Conservation (phyloP, 202 grass and related monocot genomes). For the Zoysia matrella region DNA sequence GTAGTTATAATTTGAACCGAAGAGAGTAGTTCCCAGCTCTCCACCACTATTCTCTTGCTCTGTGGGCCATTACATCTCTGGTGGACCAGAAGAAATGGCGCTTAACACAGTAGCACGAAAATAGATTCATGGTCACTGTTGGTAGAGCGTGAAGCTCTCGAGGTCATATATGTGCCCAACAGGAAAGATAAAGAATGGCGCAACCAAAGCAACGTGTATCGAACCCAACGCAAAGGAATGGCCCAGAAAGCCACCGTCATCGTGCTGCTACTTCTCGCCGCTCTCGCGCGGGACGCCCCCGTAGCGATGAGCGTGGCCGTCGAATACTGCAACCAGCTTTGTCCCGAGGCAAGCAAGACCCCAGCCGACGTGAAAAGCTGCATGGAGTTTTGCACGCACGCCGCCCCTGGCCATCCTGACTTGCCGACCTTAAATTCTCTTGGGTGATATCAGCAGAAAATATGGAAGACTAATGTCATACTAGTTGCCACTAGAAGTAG, state of each 20-base stretch:
- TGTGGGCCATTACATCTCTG: not conserved
- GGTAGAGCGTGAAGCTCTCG: not conserved
- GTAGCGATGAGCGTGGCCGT: not conserved
- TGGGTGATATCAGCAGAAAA: no score
- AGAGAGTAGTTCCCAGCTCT: no score
- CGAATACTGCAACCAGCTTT: not conserved
- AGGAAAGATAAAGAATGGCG: not conserved
- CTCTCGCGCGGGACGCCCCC: not conserved
- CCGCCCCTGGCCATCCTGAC: not conserved
- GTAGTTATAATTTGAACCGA: no score
- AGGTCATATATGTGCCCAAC: not conserved
- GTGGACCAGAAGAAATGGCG: not conserved
- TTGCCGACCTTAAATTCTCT: no score
- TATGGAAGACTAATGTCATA: no score
- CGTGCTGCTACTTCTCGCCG: not conserved
- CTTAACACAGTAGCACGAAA: not conserved
- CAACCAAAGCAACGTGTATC: not conserved
- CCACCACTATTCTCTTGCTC: not conserved
- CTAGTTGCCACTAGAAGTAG: no score
- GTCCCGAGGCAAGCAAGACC: not conserved
- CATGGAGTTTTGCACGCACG: not conserved
- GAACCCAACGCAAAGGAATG: not conserved
- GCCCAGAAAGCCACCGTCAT: not conserved
- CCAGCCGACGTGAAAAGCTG: not conserved
- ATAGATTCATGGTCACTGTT: not conserved